A percentile compares a stretch with the other conserved stretches of the same genome.
phyloP scores from a whole-genome alignment of 306 rosid species.

The Quercus variabilis region DNA sequence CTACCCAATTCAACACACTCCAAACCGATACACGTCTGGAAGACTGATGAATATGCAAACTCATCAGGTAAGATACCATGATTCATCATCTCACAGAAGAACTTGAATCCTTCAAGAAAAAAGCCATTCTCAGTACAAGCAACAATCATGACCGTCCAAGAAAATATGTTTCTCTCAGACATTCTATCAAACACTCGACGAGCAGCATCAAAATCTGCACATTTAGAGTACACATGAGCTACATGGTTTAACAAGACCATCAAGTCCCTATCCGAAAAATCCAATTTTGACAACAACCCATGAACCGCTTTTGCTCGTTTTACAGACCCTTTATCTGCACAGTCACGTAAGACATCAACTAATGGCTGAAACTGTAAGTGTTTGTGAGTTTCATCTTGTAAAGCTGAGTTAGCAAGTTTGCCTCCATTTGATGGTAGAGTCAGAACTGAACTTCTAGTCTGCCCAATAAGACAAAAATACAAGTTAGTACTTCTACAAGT shows the following conservation, averaged over 20 bases:
- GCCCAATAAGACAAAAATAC: too few species aligned
- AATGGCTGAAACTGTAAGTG: slow-evolving; percentile 35
- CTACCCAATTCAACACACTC: slow-evolving; percentile 37
- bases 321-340: slow-evolving; percentile 28
- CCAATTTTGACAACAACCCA: slow-evolving; percentile 51
- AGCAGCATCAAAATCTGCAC: slow-evolving; percentile 40
- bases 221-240: slow-evolving; percentile 49
- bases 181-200: slow-evolving; percentile 57
- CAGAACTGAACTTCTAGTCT: not conserved
- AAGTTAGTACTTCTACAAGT: too few species aligned
- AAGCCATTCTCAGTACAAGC: slow-evolving; percentile 48
- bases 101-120: slow-evolving; percentile 42
- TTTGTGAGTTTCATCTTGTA: slow-evolving; percentile 19
- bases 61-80: slow-evolving; percentile 51
- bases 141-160: slow-evolving; percentile 69
- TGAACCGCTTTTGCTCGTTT: slow-evolving; percentile 44
- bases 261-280: slow-evolving; percentile 34
- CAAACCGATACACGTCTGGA: slow-evolving; percentile 63
- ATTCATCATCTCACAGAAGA: slow-evolving; percentile 56
- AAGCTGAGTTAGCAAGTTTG: slow-evolving; percentile 14
- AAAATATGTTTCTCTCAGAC: slow-evolving; percentile 55
- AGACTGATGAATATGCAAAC: slow-evolving; percentile 55
- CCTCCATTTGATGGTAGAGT: slow-evolving; percentile 22
- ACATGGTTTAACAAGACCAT: slow-evolving; percentile 57
- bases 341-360: slow-evolving; percentile 51